A percentile compares a stretch with the other conserved stretches of the same genome.
These are phyloP conservation scores for Fusarium transvaalense DNA, from an alignment of 2,329 filamentous ascomycete genomes.

Conservation along the genomic window DNA sequence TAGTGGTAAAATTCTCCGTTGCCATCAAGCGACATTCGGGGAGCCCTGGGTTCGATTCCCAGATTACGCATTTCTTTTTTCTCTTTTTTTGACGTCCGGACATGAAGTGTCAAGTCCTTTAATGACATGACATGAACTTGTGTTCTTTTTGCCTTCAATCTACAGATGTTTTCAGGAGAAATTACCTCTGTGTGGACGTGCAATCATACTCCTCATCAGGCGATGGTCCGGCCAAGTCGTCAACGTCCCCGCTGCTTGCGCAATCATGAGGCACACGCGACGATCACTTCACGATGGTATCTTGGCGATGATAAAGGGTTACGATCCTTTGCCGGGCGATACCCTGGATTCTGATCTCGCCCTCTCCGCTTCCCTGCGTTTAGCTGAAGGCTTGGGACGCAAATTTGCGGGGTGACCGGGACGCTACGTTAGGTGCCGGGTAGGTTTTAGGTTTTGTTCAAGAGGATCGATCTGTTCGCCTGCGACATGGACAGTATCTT, in stretches of 20 bases:
- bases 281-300: not conserved
- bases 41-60: slow-evolving; percentile 19
- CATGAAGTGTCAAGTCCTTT: not conserved
- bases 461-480: too few species aligned
- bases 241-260: not conserved
- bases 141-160: accelerated
- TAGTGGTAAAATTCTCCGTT: slow-evolving; percentile 22
- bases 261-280: not conserved
- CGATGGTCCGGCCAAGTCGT: not conserved
- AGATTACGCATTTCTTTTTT: slow-evolving; percentile 8
- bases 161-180: accelerated
- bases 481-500: not conserved
- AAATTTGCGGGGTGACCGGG: not conserved
- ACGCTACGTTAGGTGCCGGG: not conserved
- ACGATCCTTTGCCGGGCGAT: not conserved
- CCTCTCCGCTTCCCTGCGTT: not conserved
- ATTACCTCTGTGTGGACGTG: not conserved
- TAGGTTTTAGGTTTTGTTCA: not conserved
- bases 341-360: not conserved
- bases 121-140: accelerated
- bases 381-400: not conserved
- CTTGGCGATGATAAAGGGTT: not conserved
- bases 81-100: not conserved
- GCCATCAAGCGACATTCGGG: not conserved
- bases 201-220: not conserved